Base-by-base conservation (phyloP, 1,284 basidiomycete species). In the Prillingera fragicola region DNA sequence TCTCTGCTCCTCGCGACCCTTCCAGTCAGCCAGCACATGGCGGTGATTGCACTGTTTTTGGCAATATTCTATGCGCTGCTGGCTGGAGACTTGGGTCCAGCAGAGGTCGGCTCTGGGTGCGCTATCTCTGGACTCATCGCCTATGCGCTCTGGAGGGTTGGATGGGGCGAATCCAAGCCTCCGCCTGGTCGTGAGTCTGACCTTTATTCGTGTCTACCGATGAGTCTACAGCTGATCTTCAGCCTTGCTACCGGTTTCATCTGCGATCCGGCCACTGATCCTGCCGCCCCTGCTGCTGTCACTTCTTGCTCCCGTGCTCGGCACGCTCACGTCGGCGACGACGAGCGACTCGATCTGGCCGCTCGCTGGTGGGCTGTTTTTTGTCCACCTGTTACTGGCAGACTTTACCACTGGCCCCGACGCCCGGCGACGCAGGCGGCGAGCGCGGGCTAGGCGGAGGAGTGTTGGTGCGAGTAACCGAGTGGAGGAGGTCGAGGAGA, bases 311-410 rank as follows among this genome's bases (percentile, higher is more conserved):
- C 95, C 95, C 1, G 85, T 97, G 5, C 74, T 98, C 45, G 80
- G 85, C 53, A 96, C 92, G 1, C 73, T 98, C 55, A 95, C 90
- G 10, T 87, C 88, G 31, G 87, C 92, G 8, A 97, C 92, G 1
- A 96, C 94, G 15, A 86, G 84, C 12, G 95, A 98, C 67, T 91
- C 89, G 21, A 95, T 97, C 56, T 97, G 91, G 90, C 92, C 92
- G 7, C 73, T 97, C 34, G 81, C 87, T 35, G 78, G 79, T 12
- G 72, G 73, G 53, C 74, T 89, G 25, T 81, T 85, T 57, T 68
- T 75, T 31, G 68, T 83, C 31, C 81, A 83, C 61, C 70, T 80
- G 5, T 69, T 83, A 27, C 66, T 87, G 10, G 81, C 80, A 4
- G 83, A 87, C 67, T 87, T 85, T 59, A 62, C 60, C 65, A 77